Evolutionary conservation across 441 rosid genomes (phyloP).

Genomic region (Rhodomyrtus psidioides): DNA sequence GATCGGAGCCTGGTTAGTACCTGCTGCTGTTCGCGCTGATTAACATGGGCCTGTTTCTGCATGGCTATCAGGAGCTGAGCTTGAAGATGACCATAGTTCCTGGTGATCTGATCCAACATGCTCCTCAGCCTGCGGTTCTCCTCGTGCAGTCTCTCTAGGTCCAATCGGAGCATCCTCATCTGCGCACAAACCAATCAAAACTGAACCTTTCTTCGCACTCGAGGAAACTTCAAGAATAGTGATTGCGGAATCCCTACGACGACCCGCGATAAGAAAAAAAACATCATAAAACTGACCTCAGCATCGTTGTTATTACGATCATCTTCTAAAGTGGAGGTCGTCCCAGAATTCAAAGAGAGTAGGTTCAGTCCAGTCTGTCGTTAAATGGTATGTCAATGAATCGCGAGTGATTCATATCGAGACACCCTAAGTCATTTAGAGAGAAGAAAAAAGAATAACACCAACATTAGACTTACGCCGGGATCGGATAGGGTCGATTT

Average conservation of each 20-base stretch:
- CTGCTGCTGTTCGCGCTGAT: conserved; percentile 44
- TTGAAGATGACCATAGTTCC: conserved; percentile 46
- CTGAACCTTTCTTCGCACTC: background rate
- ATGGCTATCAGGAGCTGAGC: conserved; percentile 49
- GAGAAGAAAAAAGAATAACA: background rate
- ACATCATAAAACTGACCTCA: conserved; percentile 27
- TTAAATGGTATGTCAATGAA: background rate
- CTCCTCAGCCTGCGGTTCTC: conserved; percentile 57
- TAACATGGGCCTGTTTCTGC: conserved; percentile 38
- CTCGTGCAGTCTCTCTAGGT: conserved; percentile 46
- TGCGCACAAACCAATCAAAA: conserved; percentile 3
- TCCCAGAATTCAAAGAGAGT: conserved; percentile 28
- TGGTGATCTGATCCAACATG: conserved; percentile 47
- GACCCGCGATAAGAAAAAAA: background rate
- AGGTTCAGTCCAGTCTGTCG: conserved; percentile 50
- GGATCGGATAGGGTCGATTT: conserved; percentile 14
- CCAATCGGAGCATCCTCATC: conserved; percentile 30
- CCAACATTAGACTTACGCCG: conserved; percentile 19
- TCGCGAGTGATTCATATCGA: background rate
- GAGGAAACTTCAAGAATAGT: background rate
- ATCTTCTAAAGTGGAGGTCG: conserved; percentile 4
- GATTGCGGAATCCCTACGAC: background rate
- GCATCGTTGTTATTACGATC: conserved; percentile 21
- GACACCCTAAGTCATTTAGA: background rate
- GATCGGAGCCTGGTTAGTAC: background rate